Evolutionary conservation across 2,329 filamentous ascomycete genomes (phyloP), one percentile per base, ranked within the genome.

Genomic region (Trichoderma pleuroti): DNA sequence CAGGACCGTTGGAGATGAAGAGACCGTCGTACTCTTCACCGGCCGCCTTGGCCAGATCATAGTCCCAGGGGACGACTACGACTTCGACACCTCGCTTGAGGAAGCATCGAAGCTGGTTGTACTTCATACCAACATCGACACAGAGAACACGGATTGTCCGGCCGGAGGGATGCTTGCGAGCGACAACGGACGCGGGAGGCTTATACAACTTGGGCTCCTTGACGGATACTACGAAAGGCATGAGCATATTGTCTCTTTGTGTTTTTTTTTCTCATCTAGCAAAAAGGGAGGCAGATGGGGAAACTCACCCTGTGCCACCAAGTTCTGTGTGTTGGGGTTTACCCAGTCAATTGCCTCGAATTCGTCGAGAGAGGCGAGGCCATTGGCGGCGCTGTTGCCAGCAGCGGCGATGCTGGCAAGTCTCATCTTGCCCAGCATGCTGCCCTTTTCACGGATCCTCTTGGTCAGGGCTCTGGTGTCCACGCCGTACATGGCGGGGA

Each of bases 71-170:
- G 74, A 96, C 94, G 70, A 98, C 93, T 74, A 97, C 84, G 63
- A 98, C 94, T 80, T 99, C 96, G 70, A 98, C 92, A 69, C 96
- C 96, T 76, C 96, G 90, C 77, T 90, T 91, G 72, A 99, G 86
- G 77, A 99, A 90, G 84, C 96, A 99, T 75, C 96, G 89, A 76
- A 99, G 87, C 84, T 99, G 96, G 84, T 98, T 99, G 84, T 93
- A 98, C 84, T 99, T 99, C 86, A 98, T 91, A 80, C 96, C 96
- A 76, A 99, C 95, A 84, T 99, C 96, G 76, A 99, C 88, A 80
- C 94, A 97, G 64, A 98, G 86, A 72, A 99, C 91, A 79, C 94
- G 93, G 71, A 98, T 87, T 63, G 91, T 87, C 76, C 94, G 92
- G 73, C 95, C 96, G 70, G 93, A 97, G 52, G 94, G 92, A 82